Evolutionary conservation across 1,284 basidiomycete genomes (phyloP), one percentile per base, ranked within the genome.

Genomic region (Ceratobasidium sp.): DNA sequence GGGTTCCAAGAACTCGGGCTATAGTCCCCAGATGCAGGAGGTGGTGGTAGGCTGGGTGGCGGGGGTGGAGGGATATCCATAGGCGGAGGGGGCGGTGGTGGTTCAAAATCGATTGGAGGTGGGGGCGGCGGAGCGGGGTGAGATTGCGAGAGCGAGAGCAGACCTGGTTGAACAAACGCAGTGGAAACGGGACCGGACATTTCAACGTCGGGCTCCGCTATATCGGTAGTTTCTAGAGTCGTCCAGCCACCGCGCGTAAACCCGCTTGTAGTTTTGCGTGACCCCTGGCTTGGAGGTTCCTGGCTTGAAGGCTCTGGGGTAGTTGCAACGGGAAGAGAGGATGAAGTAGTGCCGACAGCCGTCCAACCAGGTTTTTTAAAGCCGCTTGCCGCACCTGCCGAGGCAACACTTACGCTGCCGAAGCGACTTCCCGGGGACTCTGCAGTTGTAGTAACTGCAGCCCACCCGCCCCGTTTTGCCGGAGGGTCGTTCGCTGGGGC

Each of bases 341-440:
- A 40, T 80, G 78, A 11, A 78, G 77, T 49, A 79, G 78, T 52
- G 79, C 80, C 71, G 79, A 81, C 77, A 6, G 84, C 80, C 32
- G 90, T 85, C 92, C 92, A 92, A 3, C 90, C 89, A 22, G 88
- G 84, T 80, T 87, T 90, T 82, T 86, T 89, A 82, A 88, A 43
- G 15, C 87, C 8, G 85, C 87, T 52, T 76, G 78, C 49, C 77
- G 71, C 62, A 68, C 25, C 59, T n/a, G 54, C 25, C 32, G 71
- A 65, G 46, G 49, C 34, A 34, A 29, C 49, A 3, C 43, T 34
- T 17, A 15, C 64, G 46, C 22, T 17, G 22, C 51, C 37, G 37
- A 62, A 43, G 9, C 70, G 71, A 29, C 59, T 34, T 19, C 61
- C 61, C 3, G 71, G 43, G 32, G 71, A n/a, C 15, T 74, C 71